Conservation (phyloP, 208 protist species). For the Trypanosoma cruzi region DNA sequence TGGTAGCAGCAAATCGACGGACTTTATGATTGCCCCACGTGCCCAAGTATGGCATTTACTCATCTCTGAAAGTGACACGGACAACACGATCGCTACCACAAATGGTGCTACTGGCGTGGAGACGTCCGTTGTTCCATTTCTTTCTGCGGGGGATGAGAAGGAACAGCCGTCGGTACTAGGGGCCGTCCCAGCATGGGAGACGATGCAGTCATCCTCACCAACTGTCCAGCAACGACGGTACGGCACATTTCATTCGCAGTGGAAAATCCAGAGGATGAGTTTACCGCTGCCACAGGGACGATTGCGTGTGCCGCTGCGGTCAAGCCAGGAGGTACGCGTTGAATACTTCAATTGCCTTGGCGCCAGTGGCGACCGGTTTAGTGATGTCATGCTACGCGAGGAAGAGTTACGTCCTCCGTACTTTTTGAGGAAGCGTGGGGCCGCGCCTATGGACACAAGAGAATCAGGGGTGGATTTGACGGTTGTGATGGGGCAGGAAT, state of each 20-base stretch:
- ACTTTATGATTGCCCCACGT: constrained; percentile 70
- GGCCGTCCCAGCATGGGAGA: background rate
- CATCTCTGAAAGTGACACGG: constrained; percentile 14
- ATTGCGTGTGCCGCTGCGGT: constrained; percentile 24
- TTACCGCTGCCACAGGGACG: background rate
- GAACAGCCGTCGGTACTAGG: background rate
- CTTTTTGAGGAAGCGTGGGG: constrained; percentile 50
- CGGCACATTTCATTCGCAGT: constrained; percentile 41
- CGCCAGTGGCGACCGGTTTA: constrained; percentile 45
- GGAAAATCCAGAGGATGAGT: background rate
- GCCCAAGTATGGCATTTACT: constrained; percentile 74
- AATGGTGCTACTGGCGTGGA: background rate
- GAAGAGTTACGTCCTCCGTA: constrained; percentile 61
- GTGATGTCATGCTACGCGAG: constrained; percentile 58
- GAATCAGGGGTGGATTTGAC: constrained; percentile 9
- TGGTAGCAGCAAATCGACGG: constrained; percentile 34
- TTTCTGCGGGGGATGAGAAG: background rate
- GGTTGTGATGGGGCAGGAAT: constrained; percentile 15
- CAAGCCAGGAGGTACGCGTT: constrained; percentile 58
- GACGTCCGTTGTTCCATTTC: background rate
- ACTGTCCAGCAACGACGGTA: constrained; percentile 22
- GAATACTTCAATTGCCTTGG: constrained; percentile 88
- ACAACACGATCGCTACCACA: background rate
- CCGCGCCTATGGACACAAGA: background rate
- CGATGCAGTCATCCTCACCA: background rate